Evolutionary conservation across 164 flowering plant species (phyloP).

Genomic region (Umbilicus rupestris): DNA sequence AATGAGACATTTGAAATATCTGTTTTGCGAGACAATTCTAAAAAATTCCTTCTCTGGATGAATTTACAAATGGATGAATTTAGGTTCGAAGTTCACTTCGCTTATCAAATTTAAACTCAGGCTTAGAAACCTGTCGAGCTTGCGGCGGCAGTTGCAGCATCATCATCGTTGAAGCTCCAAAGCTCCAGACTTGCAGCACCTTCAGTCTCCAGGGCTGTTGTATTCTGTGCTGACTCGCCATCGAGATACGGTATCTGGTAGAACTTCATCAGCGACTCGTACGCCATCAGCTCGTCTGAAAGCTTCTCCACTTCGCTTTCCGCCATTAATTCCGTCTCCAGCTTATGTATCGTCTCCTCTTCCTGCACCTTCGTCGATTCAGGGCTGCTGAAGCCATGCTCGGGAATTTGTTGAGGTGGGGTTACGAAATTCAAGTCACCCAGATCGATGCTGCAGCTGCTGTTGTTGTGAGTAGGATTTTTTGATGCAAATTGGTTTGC

Average conservation of each 20-base stretch:
- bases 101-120: neutral
- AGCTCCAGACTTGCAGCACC: neutral
- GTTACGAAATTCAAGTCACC: too few relatives aligned
- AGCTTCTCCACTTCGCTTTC: conserved; percentile 37
- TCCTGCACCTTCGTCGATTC: conserved; percentile 9
- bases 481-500: too few relatives aligned
- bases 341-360: conserved; percentile 11
- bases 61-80: too few relatives aligned
- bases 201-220: neutral
- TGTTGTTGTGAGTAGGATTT: too few relatives aligned
- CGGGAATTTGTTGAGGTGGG: too few relatives aligned
- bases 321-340: conserved; percentile 19
- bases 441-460: too few relatives aligned
- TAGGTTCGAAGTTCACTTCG: too few relatives aligned
- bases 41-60: too few relatives aligned
- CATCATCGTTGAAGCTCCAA: neutral
- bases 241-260: conserved; percentile 65
- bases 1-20: too few relatives aligned
- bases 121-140: neutral
- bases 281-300: conserved; percentile 73
- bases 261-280: conserved; percentile 64
- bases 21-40: too few relatives aligned
- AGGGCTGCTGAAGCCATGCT: neutral
- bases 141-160: neutral
- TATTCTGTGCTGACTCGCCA: conserved; percentile 21